Conservation (phyloP, 2,329 filamentous ascomycete species). For the Remersonia thermophila region DNA sequence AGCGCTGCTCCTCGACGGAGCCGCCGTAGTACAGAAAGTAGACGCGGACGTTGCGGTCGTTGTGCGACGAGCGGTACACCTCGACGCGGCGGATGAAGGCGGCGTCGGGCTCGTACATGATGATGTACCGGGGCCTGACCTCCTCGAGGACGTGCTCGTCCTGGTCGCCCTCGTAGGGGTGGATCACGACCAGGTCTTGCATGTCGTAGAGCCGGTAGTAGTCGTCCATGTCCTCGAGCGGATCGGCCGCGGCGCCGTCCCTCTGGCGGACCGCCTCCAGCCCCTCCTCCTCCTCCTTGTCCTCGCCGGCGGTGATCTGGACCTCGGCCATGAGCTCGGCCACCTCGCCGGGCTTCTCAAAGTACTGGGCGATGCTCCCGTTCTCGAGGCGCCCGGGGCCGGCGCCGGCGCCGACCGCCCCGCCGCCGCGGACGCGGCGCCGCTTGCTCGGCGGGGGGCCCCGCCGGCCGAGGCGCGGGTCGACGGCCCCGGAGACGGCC, state of each 20-base stretch:
- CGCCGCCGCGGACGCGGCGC: conserved; percentile 70
- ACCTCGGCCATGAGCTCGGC: conserved; percentile 73
- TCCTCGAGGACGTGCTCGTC: conserved; percentile 96
- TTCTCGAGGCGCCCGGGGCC: conserved; percentile 53
- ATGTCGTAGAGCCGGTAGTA: conserved; percentile 88
- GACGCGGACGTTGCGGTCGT: conserved; percentile 74
- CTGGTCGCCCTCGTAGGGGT: conserved; percentile 89
- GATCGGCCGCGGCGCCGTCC: conserved; percentile 60
- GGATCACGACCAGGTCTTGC: conserved; percentile 75
- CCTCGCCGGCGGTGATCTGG: conserved; percentile 57
- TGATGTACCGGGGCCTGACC: conserved; percentile 80
- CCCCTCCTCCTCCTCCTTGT: no score
- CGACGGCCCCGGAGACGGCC: conserved; percentile 54
- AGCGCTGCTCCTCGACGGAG: conserved; percentile 90
- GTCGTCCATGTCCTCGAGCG: conserved; percentile 81
- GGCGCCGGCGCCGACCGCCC: conserved; percentile 41
- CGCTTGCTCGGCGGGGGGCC: conserved; percentile 73
- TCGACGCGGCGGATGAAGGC: conserved; percentile 90
- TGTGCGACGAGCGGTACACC: conserved; percentile 90
- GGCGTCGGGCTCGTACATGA: conserved; percentile 97
- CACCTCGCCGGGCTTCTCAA: conserved; percentile 74
- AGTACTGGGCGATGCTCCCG: conserved; percentile 62
- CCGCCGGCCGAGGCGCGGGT: conserved; percentile 36
- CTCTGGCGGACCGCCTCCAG: conserved; percentile 47
- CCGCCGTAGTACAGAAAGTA: conserved; percentile 96